Base-by-base conservation (phyloP, 768 basidiomycete species). In the Boletus vermiculosoides region DNA sequence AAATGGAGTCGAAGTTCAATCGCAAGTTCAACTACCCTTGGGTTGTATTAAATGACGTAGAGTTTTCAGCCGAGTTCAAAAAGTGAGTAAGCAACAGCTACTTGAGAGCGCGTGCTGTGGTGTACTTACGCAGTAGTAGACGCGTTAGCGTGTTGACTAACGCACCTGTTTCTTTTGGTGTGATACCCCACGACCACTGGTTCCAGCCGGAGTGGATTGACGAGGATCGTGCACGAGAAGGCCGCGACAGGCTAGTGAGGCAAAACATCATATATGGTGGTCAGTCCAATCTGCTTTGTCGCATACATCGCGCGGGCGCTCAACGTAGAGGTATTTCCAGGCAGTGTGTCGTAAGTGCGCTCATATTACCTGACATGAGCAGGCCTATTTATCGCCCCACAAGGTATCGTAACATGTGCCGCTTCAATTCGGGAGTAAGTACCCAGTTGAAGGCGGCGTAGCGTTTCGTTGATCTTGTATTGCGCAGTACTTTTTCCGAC, bases 381-480 rank as follows among this genome's bases (percentile, higher is more conserved):
- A 10, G 10, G 15, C 30, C 55, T 30, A 57, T 7, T 13, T 13
- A 48, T 40, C 39, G 11, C 16, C 30, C 45, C 12, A 23, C 9
- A 36, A 80, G 76, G n/a, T 88, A 90, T 62, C 79, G 86, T n/a
- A 86, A 88, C 54, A 88, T 90, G 88, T 89, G 88, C 67, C 77
- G 87, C 37, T 90, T 82, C 72, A 86, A 88, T 69, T 87, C 85
- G 1, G 87, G 84, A 2, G 84, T 85, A 60, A 57, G 80, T 68
- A 28, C 11, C 31, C 36, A 40, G n/a, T 42, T 42, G 12, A 36
- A 39, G 15, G 2, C 16, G 18, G 8, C 44, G 18, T 28, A 34
- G 3, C 34, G 28, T 20, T 55, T 45, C 12, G 46, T 55, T 63
- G 37, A 66, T 30, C n/a, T 54, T 39, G 54, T 52, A 22, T 31